phyloP scores from a whole-genome alignment of 495 filamentous ascomycete genomes.

The Talaromyces trachyspermus region DNA sequence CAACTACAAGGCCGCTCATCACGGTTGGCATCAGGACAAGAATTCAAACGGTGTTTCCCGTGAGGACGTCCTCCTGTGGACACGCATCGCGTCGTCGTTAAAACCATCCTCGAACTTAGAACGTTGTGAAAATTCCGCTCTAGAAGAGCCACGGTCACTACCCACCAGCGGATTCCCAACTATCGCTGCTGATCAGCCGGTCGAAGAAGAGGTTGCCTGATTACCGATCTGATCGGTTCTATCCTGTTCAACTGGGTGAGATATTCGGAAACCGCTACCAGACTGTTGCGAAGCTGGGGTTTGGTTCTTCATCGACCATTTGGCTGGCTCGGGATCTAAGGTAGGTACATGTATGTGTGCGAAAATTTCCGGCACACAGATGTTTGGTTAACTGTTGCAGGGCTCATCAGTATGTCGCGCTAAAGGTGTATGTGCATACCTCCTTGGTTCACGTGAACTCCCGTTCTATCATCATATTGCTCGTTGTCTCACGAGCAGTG shows the following conservation, averaged over 20 bases:
- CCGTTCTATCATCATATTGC: constrained; percentile 20
- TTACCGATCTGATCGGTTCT: constrained; percentile 32
- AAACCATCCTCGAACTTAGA: constrained; percentile 2
- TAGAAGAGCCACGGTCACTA: constrained; percentile 12
- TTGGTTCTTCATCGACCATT: constrained; percentile 35
- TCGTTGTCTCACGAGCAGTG: constrained; percentile 14
- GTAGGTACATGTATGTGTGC: constrained; percentile 20
- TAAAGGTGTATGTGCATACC: constrained; percentile 21
- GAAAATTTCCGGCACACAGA: constrained; percentile 18
- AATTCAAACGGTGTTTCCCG: too few relatives aligned
- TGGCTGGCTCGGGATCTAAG: constrained; percentile 36
- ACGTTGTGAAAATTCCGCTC: not conserved
- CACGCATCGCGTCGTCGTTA: not conserved
- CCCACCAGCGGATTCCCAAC: not conserved
- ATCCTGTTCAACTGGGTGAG: constrained; percentile 35
- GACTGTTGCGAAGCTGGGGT: constrained; percentile 38
- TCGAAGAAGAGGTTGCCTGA: constrained; percentile 31
- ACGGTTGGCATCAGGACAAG: too few relatives aligned
- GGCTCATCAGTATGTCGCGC: constrained; percentile 17
- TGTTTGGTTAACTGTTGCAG: constrained; percentile 8
- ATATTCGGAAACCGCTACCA: constrained; percentile 33
- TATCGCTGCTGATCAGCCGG: not conserved
- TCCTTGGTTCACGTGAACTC: constrained; percentile 13
- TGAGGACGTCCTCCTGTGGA: not conserved
- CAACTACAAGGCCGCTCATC: too few relatives aligned